phyloP scores from a whole-genome alignment of 495 filamentous ascomycete genomes.

The Aspergillus campestris region DNA sequence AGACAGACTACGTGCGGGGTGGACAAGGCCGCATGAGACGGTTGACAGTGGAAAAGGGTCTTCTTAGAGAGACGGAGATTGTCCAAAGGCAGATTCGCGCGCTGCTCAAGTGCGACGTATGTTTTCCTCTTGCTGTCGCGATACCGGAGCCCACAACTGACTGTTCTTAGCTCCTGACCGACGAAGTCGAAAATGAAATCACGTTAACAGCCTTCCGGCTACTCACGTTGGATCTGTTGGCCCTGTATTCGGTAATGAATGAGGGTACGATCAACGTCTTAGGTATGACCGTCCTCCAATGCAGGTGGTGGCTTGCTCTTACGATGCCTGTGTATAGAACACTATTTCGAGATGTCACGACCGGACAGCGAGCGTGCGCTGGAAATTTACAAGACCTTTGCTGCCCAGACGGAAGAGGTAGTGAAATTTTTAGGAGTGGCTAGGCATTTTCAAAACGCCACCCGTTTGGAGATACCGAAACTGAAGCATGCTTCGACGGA shows the following conservation, averaged over 20 bases:
- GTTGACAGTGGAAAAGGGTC: conserved; percentile 83
- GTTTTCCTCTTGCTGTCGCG: conserved; percentile 15
- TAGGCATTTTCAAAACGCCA: conserved; percentile 82
- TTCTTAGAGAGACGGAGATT: conserved; percentile 84
- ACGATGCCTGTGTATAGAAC: conserved; percentile 48
- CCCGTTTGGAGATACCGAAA: conserved; percentile 89
- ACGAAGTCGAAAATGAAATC: conserved; percentile 94
- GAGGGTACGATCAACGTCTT: conserved; percentile 97
- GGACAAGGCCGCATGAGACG: conserved; percentile 78
- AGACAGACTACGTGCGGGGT: conserved; percentile 80
- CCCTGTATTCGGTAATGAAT: conserved; percentile 90
- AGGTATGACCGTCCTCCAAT: conserved; percentile 41
- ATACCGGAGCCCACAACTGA: conserved; percentile 13
- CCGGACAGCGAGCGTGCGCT: conserved; percentile 88
- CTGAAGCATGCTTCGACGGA: conserved; percentile 95
- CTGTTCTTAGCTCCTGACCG: conserved; percentile 61
- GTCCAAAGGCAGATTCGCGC: conserved; percentile 85
- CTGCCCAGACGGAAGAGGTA: conserved; percentile 83
- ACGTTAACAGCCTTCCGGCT: conserved; percentile 92
- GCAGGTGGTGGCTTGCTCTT: conserved; percentile 1
- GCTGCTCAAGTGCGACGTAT: conserved; percentile 82
- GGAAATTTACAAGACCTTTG: conserved; percentile 87
- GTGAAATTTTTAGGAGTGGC: conserved; percentile 85
- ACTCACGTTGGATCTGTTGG: conserved; percentile 81
- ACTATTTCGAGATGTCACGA: conserved; percentile 97